These are phyloP conservation scores for Clarireedia monteithiana DNA, from an alignment of 2,329 filamentous ascomycete genomes.

Conservation along the genomic window DNA sequence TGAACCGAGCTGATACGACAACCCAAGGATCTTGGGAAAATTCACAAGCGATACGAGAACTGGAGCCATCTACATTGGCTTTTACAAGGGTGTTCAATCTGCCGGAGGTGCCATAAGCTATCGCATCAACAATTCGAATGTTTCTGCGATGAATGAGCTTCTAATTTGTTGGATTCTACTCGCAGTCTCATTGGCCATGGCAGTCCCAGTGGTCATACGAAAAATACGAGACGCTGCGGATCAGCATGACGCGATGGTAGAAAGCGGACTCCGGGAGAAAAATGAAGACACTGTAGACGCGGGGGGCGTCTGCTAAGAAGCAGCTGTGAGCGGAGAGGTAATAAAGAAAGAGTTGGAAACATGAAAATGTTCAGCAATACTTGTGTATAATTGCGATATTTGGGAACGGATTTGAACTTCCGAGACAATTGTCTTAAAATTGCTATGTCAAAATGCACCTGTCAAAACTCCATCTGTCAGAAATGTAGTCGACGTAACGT, in stretches of 20 bases:
- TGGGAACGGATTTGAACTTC: neutral
- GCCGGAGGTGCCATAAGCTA: constrained; percentile 69
- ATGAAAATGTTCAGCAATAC: neutral
- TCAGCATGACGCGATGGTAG: neutral
- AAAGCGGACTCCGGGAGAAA: neutral
- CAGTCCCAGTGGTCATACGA: constrained; percentile 67
- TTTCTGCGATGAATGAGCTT: constrained; percentile 64
- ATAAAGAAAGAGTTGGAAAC: neutral
- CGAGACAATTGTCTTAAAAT: neutral
- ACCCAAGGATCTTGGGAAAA: constrained; percentile 71
- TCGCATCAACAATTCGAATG: constrained; percentile 54
- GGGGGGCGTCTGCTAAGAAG: neutral
- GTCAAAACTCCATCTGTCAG: constrained; percentile 7
- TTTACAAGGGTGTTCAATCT: constrained; percentile 85
- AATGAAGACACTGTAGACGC: neutral
- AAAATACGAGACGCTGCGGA: constrained; percentile 42
- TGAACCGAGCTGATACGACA: neutral
- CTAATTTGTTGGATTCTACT: constrained; percentile 68
- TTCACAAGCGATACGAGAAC: constrained; percentile 85
- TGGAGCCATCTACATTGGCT: constrained; percentile 79
- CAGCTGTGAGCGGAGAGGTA: neutral
- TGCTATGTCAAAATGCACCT: constrained; percentile 8
- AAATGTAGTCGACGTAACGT: constrained; percentile 7
- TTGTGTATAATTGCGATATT: neutral
- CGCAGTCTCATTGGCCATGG: constrained; percentile 61